Evolutionary conservation across 2,329 filamentous ascomycete species (phyloP).

Genomic region (Biscogniauxia mediterranea): DNA sequence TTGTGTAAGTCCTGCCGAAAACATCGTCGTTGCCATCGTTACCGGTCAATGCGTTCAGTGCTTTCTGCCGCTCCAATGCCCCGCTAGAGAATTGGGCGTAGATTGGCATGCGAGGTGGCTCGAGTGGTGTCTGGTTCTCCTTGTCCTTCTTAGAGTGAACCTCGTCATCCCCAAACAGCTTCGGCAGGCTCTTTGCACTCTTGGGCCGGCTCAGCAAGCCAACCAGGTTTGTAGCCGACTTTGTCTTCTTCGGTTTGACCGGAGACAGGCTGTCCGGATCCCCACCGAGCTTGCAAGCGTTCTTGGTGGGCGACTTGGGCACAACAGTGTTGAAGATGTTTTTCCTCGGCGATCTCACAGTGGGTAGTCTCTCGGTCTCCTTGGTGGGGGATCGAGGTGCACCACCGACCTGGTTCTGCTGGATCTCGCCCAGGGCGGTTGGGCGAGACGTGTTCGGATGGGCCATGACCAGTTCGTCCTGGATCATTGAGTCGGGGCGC

Average conservation of each 20-base stretch:
- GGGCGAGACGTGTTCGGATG: constrained; percentile 39
- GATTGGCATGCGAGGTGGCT: constrained; percentile 63
- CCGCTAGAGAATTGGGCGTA: constrained; percentile 70
- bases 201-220: constrained; percentile 72
- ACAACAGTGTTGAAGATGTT: constrained; percentile 23
- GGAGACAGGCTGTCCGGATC: constrained; percentile 44
- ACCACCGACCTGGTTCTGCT: constrained; percentile 47
- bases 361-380: constrained; percentile 11
- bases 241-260: constrained; percentile 71
- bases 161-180: constrained; percentile 49
- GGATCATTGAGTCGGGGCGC: constrained; percentile 23
- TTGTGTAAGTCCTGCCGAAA: constrained; percentile 3
- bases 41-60: constrained; percentile 7
- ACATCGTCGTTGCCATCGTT: constrained; percentile 14
- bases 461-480: constrained; percentile 25
- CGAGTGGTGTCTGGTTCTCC: constrained; percentile 66
- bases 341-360: constrained; percentile 31
- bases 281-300: constrained; percentile 37
- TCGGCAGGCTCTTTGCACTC: constrained; percentile 66
- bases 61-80: constrained; percentile 30
- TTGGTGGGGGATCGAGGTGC: constrained; percentile 29
- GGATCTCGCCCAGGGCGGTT: constrained; percentile 54
- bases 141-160: constrained; percentile 63
- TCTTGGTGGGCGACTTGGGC: constrained; percentile 40
- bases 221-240: constrained; percentile 80